phyloP scores from a whole-genome alignment of 1,284 basidiomycete species.

The Trichosporon asahii region DNA sequence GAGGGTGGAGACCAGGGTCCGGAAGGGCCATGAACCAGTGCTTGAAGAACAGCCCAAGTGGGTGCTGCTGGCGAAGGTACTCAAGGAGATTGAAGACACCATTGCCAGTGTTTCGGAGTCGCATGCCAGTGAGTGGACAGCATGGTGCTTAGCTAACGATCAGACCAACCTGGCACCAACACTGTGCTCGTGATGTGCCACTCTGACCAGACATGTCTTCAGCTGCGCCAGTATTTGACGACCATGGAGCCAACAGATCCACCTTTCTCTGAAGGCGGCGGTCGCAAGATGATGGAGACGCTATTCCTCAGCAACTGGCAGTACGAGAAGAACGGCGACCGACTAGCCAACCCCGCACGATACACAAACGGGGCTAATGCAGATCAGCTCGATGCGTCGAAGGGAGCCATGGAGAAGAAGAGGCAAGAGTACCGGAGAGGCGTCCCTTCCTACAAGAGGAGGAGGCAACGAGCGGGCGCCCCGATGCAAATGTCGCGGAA shows the following conservation, averaged over 20 bases:
- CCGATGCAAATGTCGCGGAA: slow-evolving; percentile 12
- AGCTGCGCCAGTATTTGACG: slow-evolving; percentile 74
- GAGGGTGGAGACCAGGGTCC: slow-evolving; percentile 60
- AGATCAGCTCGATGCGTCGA: slow-evolving; percentile 35
- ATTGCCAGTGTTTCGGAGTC: slow-evolving; percentile 54
- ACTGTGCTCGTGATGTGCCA: slow-evolving; percentile 85
- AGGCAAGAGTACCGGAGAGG: slow-evolving; percentile 29
- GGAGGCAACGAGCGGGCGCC: slow-evolving; percentile 40
- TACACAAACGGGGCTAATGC: slow-evolving; percentile 30
- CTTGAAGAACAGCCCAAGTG: slow-evolving; percentile 96
- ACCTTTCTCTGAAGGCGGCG: slow-evolving; percentile 53
- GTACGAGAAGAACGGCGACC: slow-evolving; percentile 45
- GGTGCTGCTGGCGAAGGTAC: slow-evolving; percentile 74
- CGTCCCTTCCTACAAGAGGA: slow-evolving; percentile 60
- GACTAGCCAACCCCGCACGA: slow-evolving; percentile 33
- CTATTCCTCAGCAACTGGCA: slow-evolving; percentile 50
- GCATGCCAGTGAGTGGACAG: slow-evolving; percentile 38
- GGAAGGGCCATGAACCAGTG: slow-evolving; percentile 75
- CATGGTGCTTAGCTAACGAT: not conserved
- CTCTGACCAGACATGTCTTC: slow-evolving; percentile 68
- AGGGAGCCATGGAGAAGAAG: slow-evolving; percentile 39
- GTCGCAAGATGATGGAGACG: slow-evolving; percentile 69
- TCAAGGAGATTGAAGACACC: slow-evolving; percentile 90
- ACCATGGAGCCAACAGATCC: slow-evolving; percentile 61
- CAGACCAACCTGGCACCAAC: slow-evolving; percentile 65